These are phyloP conservation scores for Zygoascus ofunaensis DNA, from an alignment of 805 yeast species.

Conservation along the genomic window DNA sequence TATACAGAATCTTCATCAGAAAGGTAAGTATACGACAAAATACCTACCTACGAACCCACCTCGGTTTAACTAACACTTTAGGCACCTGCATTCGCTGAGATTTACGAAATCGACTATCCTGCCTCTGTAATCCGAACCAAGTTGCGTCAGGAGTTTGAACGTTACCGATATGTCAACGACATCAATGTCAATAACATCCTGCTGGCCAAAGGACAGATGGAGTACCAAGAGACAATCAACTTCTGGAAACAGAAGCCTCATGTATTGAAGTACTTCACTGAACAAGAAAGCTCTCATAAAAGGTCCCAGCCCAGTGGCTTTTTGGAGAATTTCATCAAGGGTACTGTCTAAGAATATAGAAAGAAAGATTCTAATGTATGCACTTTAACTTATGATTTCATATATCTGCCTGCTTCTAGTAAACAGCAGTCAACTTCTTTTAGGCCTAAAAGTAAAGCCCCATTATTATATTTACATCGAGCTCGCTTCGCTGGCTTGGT, in stretches of 20 bases:
- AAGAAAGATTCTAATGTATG: too few relatives aligned
- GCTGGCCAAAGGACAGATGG: slow-evolving; percentile 80
- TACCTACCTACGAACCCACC: too few relatives aligned
- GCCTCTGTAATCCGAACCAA: slow-evolving; percentile 71
- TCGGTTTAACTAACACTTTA: slow-evolving; percentile 8
- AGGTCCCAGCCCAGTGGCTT: slow-evolving; percentile 49
- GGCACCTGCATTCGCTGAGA: slow-evolving; percentile 35
- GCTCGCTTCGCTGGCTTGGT: neutral
- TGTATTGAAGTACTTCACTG: slow-evolving; percentile 72
- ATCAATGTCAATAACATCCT: slow-evolving; percentile 57
- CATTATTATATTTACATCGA: too few relatives aligned
- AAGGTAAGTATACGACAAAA: slow-evolving; percentile 22
- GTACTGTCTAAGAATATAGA: slow-evolving; percentile 14
- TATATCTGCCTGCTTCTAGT: too few relatives aligned
- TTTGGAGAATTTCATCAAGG: slow-evolving; percentile 51
- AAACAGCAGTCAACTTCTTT: too few relatives aligned
- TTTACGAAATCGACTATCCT: slow-evolving; percentile 44
- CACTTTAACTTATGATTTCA: neutral
- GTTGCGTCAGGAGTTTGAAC: slow-evolving; percentile 82
- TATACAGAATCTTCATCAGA: slow-evolving; percentile 65
- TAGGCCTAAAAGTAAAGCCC: too few relatives aligned
- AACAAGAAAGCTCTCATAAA: slow-evolving; percentile 46
- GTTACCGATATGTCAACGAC: slow-evolving; percentile 66
- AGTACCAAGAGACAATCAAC: slow-evolving; percentile 75
- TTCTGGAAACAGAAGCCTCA: slow-evolving; percentile 88